Conservation (phyloP, 1,139 yeast species). For the Taphrina deformans region DNA sequence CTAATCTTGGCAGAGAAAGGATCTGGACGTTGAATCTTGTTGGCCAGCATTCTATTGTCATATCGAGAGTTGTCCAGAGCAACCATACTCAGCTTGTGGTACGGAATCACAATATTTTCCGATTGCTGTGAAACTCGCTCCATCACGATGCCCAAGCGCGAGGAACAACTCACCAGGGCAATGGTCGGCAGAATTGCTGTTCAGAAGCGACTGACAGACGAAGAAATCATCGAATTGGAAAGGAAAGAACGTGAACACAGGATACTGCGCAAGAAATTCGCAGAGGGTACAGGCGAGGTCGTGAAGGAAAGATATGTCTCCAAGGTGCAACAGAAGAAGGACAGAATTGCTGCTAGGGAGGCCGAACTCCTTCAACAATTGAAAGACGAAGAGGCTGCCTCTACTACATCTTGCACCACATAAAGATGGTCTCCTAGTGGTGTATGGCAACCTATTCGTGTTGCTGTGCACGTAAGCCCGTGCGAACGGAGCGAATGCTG, state of each 20-base stretch:
- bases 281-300: constrained; percentile 26
- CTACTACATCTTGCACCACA: not conserved
- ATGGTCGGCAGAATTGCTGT: constrained; percentile 29
- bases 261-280: constrained; percentile 23
- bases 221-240: constrained; percentile 26
- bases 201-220: constrained; percentile 19
- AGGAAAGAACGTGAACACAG: constrained; percentile 25
- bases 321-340: constrained; percentile 26
- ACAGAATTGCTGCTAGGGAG: constrained; percentile 23
- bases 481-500: no score
- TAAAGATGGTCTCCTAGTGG: not conserved
- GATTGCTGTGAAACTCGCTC: no score
- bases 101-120: no score
- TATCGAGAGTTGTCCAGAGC: no score
- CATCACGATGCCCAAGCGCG: constrained; percentile 28
- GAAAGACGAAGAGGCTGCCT: constrained; percentile 3
- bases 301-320: constrained; percentile 24
- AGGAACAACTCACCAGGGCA: constrained; percentile 30
- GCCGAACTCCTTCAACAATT: constrained; percentile 20
- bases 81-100: no score
- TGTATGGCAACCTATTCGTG: no score
- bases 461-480: no score
- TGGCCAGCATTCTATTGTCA: no score
- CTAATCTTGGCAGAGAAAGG: not conserved
- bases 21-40: no score